Base-by-base conservation (phyloP, 2,329 filamentous ascomycete species). In the Aspergillus ustus region DNA sequence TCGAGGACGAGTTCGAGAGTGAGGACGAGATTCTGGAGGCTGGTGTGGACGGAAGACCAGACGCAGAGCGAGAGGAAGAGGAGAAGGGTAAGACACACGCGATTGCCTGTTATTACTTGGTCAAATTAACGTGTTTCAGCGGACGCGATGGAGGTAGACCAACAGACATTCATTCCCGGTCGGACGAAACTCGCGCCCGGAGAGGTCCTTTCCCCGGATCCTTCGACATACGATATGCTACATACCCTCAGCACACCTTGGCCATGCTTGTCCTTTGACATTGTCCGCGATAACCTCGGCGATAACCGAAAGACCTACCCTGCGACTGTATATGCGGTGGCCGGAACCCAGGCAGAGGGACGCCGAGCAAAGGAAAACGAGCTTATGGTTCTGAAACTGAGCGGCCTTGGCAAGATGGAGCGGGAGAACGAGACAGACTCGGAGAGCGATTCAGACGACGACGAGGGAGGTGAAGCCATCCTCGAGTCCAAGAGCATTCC, bases 141-240 rank as follows among this genome's bases (percentile, higher is more conserved):
- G 85, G 89, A 89, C 72, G 91, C 89, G 53, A 98, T 97, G 93
- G 91, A 97, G 48, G 87, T 97, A 56, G 94, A 98, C 22, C 59
- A 58, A 54, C 59, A 61, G 22, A 61, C 53, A 43, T 99, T 98
- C 79, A 97, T 99, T 71, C 93, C 96, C 68, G 95, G 95, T 66
- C 88, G 95, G 72, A 92, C 93, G 77, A 94, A 95, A 81, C 86
- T 98, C 66, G 92, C 92, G 66, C 89, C 92, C 13, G 94, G 93
- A 70, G 93, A 98, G 82, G 93, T 92, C 5, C 85, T 99, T 60
- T 88, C 93, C 3, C 94, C 95, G 15, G 95, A 99, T 78, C 84
- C 91, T 62, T 92, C 91, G n/a, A 94, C 94, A 6, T 99, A 99
- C 82, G 91, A 97, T 76, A 96, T 99, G 93, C 87, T 99, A 62